Evolutionary conservation across 2,329 filamentous ascomycete species (phyloP), one percentile per base, ranked within the genome.

Genomic region (Cryphonectria japonica): DNA sequence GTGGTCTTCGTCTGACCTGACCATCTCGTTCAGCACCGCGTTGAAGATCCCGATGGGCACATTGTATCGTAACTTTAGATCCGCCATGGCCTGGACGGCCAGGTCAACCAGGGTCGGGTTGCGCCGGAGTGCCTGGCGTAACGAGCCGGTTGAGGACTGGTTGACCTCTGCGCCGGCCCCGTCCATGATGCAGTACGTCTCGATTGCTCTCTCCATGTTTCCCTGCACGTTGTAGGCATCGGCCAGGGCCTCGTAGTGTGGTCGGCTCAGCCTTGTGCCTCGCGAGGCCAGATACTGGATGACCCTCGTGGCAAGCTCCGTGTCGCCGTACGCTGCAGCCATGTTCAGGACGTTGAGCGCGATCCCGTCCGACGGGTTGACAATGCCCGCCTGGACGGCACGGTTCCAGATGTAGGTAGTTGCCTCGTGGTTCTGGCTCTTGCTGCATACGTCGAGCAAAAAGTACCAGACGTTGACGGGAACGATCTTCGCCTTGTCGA

Each of bases 211-310:
- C 34, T 83, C 80, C 9, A 95, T 77, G 74, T 96, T 89, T 1
- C 85, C 84, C 3, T 79, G 77, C 3, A 83, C 82, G 14, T 89
- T 84, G 77, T 97, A 93, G 4, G 92, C 87, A 70, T 93, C 89
- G 8, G 95, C 83, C 39, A 98, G 85, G 39, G 91, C 86, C 79
- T 97, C 94, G 80, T 96, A 97, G 78, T 98, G 93, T 73, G 92
- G 85, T 7, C 86, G 80, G 11, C 85, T 83, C 52, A 94, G 84
- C 57, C 86, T 84, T 1, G 87, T 85, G 19, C 85, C 85, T 34
- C 89, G 86, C 11, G 86, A 83, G 5, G 86, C 85, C 26, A 95
- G 85, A 67, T 90, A 81, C 34, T 89, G 86, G 73, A 97, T 88
- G 41, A 92, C 92, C 41, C 91, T 88, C 7, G 89, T 90, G 1